Percentiles rank a stretch among this genome's conserved stretches.
Conservation (phyloP, 2,329 filamentous ascomycete genomes). For the Penicillium thymicola region DNA sequence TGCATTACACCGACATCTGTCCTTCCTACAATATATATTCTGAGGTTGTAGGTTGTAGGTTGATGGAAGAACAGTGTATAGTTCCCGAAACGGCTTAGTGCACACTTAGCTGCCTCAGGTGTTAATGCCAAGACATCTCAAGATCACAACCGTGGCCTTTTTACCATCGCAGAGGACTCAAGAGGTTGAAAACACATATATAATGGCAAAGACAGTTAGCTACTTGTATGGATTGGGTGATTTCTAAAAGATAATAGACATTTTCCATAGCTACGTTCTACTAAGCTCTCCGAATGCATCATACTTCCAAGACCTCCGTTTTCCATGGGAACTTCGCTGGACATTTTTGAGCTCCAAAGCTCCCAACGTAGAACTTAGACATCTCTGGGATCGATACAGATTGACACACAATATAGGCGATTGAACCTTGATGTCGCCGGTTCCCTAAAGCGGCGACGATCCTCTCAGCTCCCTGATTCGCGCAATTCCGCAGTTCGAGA, state of each 20-base stretch:
- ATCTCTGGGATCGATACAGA: not conserved
- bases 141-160: constrained; percentile 8
- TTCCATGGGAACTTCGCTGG: not conserved
- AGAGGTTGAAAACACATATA: not conserved
- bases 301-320: constrained; percentile 1
- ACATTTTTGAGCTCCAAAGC: constrained; percentile 2
- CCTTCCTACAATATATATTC: not conserved
- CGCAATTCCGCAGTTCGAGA: constrained; percentile 19
- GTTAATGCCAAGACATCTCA: not conserved
- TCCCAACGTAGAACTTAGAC: constrained; percentile 1
- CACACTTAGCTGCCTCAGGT: not conserved
- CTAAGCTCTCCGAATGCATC: constrained; percentile 5
- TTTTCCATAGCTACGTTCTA: not conserved
- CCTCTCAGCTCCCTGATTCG: constrained; percentile 22
- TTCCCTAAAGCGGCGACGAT: constrained; percentile 26
- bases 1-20: not conserved
- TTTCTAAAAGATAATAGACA: not conserved
- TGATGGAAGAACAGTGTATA: not conserved
- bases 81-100: constrained; percentile 1
- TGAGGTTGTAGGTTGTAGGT: not conserved
- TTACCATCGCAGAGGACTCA: not conserved
- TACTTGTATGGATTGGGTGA: not conserved
- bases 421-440: constrained; percentile 6
- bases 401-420: not conserved
- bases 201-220: not conserved